phyloP scores from a whole-genome alignment of 2,329 filamentous ascomycete genomes.

The Bipolaris cookei region DNA sequence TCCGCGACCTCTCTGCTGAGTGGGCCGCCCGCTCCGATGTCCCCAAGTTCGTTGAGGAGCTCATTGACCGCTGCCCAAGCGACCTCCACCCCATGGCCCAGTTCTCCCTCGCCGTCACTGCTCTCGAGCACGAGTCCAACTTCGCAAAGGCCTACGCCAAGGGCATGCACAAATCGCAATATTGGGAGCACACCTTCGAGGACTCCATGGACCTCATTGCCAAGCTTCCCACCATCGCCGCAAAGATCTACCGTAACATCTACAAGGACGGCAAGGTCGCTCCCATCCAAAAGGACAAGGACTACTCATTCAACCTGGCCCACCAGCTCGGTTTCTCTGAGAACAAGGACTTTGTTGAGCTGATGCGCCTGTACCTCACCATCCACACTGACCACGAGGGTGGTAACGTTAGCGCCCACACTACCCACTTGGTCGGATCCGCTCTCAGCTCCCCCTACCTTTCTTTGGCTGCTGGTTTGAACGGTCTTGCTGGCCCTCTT shows the following conservation, averaged over 20 bases:
- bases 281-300: constrained; percentile 96
- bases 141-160: constrained; percentile 99
- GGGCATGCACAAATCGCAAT: constrained; percentile 99
- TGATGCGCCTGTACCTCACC: constrained; percentile 98
- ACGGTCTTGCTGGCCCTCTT: constrained; percentile 96
- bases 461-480: constrained; percentile 93
- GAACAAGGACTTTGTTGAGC: constrained; percentile 96
- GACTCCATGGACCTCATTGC: constrained; percentile 99
- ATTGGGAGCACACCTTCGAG: constrained; percentile 99
- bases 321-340: constrained; percentile 97
- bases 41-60: constrained; percentile 98
- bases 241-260: constrained; percentile 99
- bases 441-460: constrained; percentile 98
- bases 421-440: constrained; percentile 95
- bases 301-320: constrained; percentile 98
- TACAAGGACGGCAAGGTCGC: constrained; percentile 99
- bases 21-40: constrained; percentile 97
- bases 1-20: constrained; percentile 95
- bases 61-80: constrained; percentile 99
- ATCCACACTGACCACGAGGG: constrained; percentile 99
- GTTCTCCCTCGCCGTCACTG: constrained; percentile 96
- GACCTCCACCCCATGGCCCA: constrained; percentile 99
- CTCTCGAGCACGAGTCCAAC: constrained; percentile 96
- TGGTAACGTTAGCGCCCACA: constrained; percentile 98
- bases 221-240: constrained; percentile 97